Evolutionary conservation across 495 filamentous ascomycete species (phyloP).

Genomic region (Aspergillus hancockii): DNA sequence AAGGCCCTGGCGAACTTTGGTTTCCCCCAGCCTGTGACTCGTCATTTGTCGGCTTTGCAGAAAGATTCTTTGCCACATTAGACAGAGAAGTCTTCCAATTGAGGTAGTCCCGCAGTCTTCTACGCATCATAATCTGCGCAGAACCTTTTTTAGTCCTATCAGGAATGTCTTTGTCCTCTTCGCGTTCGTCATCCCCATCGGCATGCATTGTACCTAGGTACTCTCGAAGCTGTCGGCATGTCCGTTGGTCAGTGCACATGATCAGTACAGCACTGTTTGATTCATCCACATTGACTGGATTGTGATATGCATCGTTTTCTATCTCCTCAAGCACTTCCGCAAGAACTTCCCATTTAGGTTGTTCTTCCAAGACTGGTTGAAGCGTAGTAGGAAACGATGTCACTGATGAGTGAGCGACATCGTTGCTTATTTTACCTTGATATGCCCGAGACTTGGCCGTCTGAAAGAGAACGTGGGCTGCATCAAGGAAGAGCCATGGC

Average conservation of each 20-base stretch:
- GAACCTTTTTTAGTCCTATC: constrained; percentile 58
- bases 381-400: constrained; percentile 63
- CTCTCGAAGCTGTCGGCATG: constrained; percentile 86
- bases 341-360: constrained; percentile 89
- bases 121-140: constrained; percentile 83
- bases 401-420: constrained; percentile 34
- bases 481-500: constrained; percentile 95
- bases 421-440: constrained; percentile 60
- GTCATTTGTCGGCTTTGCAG: constrained; percentile 33
- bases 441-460: constrained; percentile 92
- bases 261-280: constrained; percentile 89
- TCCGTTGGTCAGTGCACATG: constrained; percentile 90
- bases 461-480: constrained; percentile 90
- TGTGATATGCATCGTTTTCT: constrained; percentile 85
- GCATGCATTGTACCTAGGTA: constrained; percentile 90
- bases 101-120: constrained; percentile 83
- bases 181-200: constrained; percentile 48
- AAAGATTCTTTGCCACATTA: constrained; percentile 80
- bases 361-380: constrained; percentile 88
- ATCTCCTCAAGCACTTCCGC: constrained; percentile 90
- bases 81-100: constrained; percentile 90
- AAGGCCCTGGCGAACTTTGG: constrained; percentile 24
- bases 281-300: constrained; percentile 71
- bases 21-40: constrained; percentile 24
- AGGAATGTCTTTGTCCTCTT: constrained; percentile 20